phyloP scores from a whole-genome alignment of 2,329 filamentous ascomycete genomes.

The Alternaria brassicae region DNA sequence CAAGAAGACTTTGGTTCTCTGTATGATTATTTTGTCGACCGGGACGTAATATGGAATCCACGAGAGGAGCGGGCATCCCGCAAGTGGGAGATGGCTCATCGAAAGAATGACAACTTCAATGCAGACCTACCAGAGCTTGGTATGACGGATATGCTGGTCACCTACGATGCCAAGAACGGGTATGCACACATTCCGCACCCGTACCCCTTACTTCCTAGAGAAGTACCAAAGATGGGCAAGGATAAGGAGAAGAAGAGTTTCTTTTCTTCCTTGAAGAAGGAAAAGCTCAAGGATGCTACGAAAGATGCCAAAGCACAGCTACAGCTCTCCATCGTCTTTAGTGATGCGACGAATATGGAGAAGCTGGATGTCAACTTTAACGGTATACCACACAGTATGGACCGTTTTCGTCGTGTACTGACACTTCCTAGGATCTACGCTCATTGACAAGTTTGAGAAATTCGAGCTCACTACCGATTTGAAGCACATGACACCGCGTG shows the following conservation, averaged over 20 bases:
- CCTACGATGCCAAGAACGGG: slow-evolving; percentile 68
- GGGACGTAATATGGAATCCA: slow-evolving; percentile 70
- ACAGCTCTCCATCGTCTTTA: slow-evolving; percentile 50
- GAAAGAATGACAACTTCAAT: slow-evolving; percentile 45
- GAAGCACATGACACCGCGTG: slow-evolving; percentile 44
- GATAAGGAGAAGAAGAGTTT: slow-evolving; percentile 46
- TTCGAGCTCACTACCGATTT: slow-evolving; percentile 51
- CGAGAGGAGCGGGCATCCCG: slow-evolving; percentile 66
- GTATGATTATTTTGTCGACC: slow-evolving; percentile 74
- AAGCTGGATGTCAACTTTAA: slow-evolving; percentile 48
- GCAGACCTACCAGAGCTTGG: slow-evolving; percentile 62
- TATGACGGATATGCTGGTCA: slow-evolving; percentile 70
- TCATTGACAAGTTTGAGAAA: slow-evolving; percentile 52
- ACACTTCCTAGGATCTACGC: slow-evolving; percentile 41
- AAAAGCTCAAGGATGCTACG: slow-evolving; percentile 40
- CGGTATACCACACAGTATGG: slow-evolving; percentile 26
- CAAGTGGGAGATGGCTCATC: slow-evolving; percentile 68
- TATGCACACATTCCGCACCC: slow-evolving; percentile 64
- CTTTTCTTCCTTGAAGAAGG: slow-evolving; percentile 46
- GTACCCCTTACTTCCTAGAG: slow-evolving; percentile 67
- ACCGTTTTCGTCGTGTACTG: slow-evolving; percentile 2
- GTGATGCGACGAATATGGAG: slow-evolving; percentile 52
- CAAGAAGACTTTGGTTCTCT: slow-evolving; percentile 72
- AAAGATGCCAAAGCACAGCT: slow-evolving; percentile 51
- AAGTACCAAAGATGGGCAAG: slow-evolving; percentile 33